Evolutionary conservation across 176 grass and related monocot genomes (phyloP), one percentile per base, ranked within the genome.

Genomic region (Zoysia pacifica): DNA sequence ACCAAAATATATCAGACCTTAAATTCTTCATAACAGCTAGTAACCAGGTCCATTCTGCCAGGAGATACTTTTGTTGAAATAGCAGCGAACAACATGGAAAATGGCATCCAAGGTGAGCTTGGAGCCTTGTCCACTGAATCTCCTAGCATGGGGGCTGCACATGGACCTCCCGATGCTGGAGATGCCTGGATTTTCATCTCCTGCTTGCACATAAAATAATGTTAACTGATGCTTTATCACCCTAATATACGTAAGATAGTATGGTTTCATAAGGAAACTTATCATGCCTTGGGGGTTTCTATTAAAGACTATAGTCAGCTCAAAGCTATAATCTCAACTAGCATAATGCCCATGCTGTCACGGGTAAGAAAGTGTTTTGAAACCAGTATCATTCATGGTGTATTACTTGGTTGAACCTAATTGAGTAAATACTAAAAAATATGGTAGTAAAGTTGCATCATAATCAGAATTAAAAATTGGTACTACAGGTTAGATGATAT

Each of bases 61-160:
- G 92, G 68, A 74, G 93, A 85, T 15, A 99, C 84, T 82, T 93
- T 99, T 1, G 93, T 99, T 48, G 96, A 99, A 82, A 99, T 99
- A 51, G 96, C 86, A 19, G 96, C 96, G 84, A 99, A 99, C 62
- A 99, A 72, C 96, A 99, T 95, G 67, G 96, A 99, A 62, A 99
- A 99, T 11, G 96, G 96, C 96, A 99, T 99, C 96, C 93, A 95
- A 78, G 93, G 96, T 19, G 96, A 86, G 40, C 88, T 89, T 55
- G 96, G 90, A 67, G 82, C 79, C 78, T 60, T 90, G 55, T 83
- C 89, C 75, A 87, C 76, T n/a, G 78, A 79, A 82, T 73, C 82
- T 74, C 73, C 87, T 79, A 88, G 70, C 71, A 92, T 64, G 83
- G 87, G 80, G 85, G 74, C 72, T 71, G 79, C 80, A 51, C 28